phyloP scores from a whole-genome alignment of 148 eudicot species.

The Cornus suecica region DNA sequence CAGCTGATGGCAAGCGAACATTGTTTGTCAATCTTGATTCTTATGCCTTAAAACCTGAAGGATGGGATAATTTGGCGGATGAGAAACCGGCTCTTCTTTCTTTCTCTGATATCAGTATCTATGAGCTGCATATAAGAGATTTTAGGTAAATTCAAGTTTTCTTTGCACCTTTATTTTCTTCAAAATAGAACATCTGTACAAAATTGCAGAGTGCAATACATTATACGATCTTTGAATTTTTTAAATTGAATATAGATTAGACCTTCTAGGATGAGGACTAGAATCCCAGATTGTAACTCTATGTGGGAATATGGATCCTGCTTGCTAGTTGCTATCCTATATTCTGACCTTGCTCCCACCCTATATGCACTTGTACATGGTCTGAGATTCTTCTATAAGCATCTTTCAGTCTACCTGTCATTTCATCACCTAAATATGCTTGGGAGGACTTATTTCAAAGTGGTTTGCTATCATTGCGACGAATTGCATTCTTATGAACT shows the following conservation, averaged over 20 bases:
- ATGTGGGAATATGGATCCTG: not conserved
- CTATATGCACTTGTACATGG: not conserved
- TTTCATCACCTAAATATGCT: not conserved
- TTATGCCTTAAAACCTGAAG: constrained; percentile 72
- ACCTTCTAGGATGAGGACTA: not conserved
- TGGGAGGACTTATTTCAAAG: constrained; percentile 4
- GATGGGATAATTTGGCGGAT: constrained; percentile 76
- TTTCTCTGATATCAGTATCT: constrained; percentile 79
- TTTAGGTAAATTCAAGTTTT: constrained; percentile 57
- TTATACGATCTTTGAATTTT: not conserved
- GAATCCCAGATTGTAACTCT: not conserved
- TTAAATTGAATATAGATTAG: not conserved
- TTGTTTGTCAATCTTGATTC: constrained; percentile 72
- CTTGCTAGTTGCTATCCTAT: not conserved
- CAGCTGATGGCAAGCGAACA: constrained; percentile 75
- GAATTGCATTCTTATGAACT: not conserved
- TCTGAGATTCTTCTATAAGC: not conserved
- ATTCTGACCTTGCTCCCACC: too few relatives aligned
- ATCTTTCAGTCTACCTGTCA: not conserved
- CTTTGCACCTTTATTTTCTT: not conserved
- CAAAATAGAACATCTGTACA: not conserved
- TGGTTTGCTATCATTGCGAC: not conserved
- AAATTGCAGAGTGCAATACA: not conserved
- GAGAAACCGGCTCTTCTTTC: constrained; percentile 72
- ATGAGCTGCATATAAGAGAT: constrained; percentile 95